Conservation (phyloP, 257 asterid species). For the Gentiana macrophylla region DNA sequence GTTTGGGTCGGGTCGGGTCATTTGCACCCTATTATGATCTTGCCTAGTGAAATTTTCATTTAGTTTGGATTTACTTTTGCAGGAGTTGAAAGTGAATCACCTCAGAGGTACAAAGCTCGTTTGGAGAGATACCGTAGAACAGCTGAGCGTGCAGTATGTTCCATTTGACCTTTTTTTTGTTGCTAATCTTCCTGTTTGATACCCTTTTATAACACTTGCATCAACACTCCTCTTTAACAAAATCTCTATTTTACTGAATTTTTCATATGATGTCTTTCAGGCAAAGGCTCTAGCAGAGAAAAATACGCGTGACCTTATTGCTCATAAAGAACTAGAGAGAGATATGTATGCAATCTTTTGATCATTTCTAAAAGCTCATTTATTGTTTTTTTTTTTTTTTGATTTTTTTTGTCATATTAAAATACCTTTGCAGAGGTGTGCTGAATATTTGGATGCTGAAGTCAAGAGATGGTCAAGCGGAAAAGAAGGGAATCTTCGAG, state of each 20-base stretch:
- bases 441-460: conserved; percentile 79
- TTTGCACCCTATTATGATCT: no score
- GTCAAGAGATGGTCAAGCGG: conserved; percentile 93
- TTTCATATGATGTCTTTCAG: conserved; percentile 32
- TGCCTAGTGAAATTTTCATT: conserved; percentile 6
- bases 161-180: conserved; percentile 12
- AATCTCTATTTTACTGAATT: not conserved
- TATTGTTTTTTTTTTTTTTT: conserved; percentile 5
- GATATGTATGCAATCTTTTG: conserved; percentile 42
- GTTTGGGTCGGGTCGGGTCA: no score
- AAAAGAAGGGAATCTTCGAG: conserved; percentile 88
- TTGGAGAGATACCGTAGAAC: conserved; percentile 87
- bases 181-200: not conserved
- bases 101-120: conserved; percentile 89
- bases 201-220: not conserved
- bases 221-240: no score
- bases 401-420: conserved; percentile 19
- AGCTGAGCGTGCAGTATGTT: conserved; percentile 85
- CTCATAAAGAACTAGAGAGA: conserved; percentile 86
- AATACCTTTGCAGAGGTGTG: conserved; percentile 57
- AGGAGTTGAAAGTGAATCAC: conserved; percentile 84
- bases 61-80: conserved; percentile 14
- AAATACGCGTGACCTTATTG: conserved; percentile 85
- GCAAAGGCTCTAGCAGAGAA: conserved; percentile 95
- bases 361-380: conserved; percentile 11